Evolutionary conservation across 441 rosid species (phyloP).

Genomic region (Brassica balearica): DNA sequence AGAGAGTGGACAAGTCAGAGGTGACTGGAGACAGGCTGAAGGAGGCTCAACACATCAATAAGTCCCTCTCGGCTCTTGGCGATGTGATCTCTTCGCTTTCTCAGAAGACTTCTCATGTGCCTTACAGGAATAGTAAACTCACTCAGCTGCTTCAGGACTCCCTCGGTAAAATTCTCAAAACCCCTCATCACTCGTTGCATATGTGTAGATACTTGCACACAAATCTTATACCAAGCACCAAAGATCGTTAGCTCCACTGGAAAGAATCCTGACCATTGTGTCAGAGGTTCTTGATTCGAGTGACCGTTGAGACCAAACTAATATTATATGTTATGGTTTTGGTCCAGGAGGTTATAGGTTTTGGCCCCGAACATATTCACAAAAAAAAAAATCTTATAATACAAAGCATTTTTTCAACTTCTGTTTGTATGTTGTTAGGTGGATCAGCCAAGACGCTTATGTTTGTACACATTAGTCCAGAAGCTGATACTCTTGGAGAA

Average conservation of each 20-base stretch:
- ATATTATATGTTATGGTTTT: too few species aligned
- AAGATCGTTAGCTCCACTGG: too few species aligned
- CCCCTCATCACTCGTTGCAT: constrained; percentile 4
- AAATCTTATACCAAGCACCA: too few species aligned
- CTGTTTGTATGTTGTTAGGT: constrained; percentile 5
- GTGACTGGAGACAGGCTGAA: constrained; percentile 73
- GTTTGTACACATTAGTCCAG: constrained; percentile 79
- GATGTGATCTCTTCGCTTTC: constrained; percentile 78
- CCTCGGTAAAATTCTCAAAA: constrained; percentile 56
- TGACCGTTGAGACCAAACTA: too few species aligned
- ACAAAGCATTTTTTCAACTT: constrained; percentile 1
- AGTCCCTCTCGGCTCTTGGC: constrained; percentile 77
- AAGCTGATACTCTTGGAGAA: constrained; percentile 65
- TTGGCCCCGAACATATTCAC: too few species aligned
- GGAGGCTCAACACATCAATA: constrained; percentile 75
- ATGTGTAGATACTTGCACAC: not conserved
- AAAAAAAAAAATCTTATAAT: too few species aligned
- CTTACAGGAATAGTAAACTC: constrained; percentile 77
- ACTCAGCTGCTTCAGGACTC: constrained; percentile 81
- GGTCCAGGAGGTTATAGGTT: too few species aligned
- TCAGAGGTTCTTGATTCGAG: too few species aligned
- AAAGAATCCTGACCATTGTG: too few species aligned
- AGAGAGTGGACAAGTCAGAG: constrained; percentile 79
- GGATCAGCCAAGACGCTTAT: constrained; percentile 84
- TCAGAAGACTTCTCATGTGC: constrained; percentile 66